Percentiles rank a stretch among this genome's conserved stretches.
phyloP scores from a whole-genome alignment of 2,329 filamentous ascomycete species.

The Nectriaceae sp. region DNA sequence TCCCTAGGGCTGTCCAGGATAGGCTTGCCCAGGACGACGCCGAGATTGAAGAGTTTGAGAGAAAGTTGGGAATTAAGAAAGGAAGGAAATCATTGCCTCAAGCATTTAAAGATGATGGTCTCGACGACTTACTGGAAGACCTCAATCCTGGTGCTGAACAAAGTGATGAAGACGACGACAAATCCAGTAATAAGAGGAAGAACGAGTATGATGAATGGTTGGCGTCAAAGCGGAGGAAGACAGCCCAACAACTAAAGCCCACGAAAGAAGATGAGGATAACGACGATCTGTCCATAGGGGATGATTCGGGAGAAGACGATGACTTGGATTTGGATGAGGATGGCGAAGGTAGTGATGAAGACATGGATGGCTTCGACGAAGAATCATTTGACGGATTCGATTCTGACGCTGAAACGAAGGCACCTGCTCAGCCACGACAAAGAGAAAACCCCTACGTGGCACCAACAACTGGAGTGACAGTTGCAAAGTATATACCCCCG shows the following conservation, averaged over 20 bases:
- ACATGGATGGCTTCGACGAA: constrained; percentile 31
- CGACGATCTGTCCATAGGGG: constrained; percentile 7
- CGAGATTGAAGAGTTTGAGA: constrained; percentile 85
- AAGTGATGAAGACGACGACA: constrained; percentile 55
- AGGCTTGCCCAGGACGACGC: constrained; percentile 77
- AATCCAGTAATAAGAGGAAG: constrained; percentile 56
- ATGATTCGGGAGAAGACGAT: constrained; percentile 22
- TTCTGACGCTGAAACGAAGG: constrained; percentile 31
- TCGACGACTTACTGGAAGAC: constrained; percentile 76
- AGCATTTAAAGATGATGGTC: constrained; percentile 77
- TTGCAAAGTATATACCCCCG: constrained; percentile 84
- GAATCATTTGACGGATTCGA: constrained; percentile 44
- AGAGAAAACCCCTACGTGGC: constrained; percentile 90
- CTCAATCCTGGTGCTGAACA: constrained; percentile 44
- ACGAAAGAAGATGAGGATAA: constrained; percentile 22
- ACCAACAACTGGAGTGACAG: constrained; percentile 52
- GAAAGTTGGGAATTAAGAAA: constrained; percentile 79
- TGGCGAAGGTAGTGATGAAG: constrained; percentile 21
- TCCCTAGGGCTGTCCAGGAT: constrained; percentile 41
- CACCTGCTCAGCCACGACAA: constrained; percentile 45
- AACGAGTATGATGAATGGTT: constrained; percentile 62
- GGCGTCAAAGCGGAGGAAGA: constrained; percentile 57
- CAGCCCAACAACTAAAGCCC: constrained; percentile 20
- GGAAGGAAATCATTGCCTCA: constrained; percentile 73
- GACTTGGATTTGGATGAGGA: constrained; percentile 17